Evolutionary conservation across 1,284 basidiomycete species (phyloP).

Genomic region (Ustilago tritici): DNA sequence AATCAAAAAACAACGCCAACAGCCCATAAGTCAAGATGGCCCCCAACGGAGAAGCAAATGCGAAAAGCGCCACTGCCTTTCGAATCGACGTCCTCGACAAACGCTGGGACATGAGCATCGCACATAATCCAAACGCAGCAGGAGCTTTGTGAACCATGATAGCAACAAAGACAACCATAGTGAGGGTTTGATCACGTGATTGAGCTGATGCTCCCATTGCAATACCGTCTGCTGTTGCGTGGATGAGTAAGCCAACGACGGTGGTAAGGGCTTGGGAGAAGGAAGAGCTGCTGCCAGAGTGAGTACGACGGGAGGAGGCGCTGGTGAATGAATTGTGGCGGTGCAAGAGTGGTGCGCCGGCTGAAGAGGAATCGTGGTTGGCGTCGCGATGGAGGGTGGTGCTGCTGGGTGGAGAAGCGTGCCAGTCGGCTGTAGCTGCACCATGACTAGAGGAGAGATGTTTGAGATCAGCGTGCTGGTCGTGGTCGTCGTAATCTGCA

Average conservation of each 20-base stretch:
- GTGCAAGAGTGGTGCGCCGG: constrained; percentile 26
- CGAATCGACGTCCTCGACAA: constrained; percentile 49
- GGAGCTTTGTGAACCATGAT: constrained; percentile 69
- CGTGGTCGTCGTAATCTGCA: constrained; percentile 42
- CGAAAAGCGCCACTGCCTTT: constrained; percentile 56
- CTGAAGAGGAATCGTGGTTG: constrained; percentile 5
- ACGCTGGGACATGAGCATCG: constrained; percentile 62
- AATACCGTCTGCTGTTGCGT: constrained; percentile 66
- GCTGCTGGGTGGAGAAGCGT: constrained; percentile 27
- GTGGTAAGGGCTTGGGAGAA: constrained; percentile 57
- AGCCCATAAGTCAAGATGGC: constrained; percentile 52
- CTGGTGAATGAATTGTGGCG: constrained; percentile 26
- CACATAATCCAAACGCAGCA: constrained; percentile 64
- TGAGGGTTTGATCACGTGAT: constrained; percentile 55
- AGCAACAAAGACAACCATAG: constrained; percentile 63
- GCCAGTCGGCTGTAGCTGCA: constrained; percentile 15
- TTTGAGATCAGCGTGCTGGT: constrained; percentile 29
- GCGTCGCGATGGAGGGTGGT: constrained; percentile 13
- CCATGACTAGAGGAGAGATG: constrained; percentile 13
- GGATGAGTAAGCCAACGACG: constrained; percentile 63
- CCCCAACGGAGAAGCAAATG: constrained; percentile 57
- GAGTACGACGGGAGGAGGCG: constrained; percentile 3
- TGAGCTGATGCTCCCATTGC: constrained; percentile 65
- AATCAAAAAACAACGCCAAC: constrained; percentile 29
- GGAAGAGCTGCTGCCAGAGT: constrained; percentile 3